These are phyloP conservation scores for Trichomonas gallinae DNA, from an alignment of 208 protist genomes.

Conservation along the genomic window DNA sequence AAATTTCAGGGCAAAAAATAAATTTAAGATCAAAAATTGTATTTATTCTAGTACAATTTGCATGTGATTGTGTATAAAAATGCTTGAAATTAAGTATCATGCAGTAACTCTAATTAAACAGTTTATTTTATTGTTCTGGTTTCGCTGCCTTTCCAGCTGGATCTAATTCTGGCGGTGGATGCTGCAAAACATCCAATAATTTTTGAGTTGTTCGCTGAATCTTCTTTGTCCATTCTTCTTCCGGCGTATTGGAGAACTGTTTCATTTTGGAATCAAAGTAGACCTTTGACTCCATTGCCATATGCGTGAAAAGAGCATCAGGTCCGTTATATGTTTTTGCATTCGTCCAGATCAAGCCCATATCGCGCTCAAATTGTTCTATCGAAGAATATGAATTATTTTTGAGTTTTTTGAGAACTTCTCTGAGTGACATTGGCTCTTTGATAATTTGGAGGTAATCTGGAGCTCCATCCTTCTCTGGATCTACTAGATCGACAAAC, in stretches of 20 bases:
- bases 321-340: neutral
- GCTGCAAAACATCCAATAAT: neutral
- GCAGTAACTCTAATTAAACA: no score
- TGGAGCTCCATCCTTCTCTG: neutral
- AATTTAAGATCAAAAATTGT: no score
- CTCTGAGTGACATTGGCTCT: neutral
- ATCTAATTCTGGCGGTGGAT: neutral
- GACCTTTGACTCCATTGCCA: neutral
- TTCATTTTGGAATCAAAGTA: neutral
- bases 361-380: neutral
- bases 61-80: no score
- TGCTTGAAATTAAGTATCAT: no score
- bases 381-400: neutral
- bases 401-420: neutral
- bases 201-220: neutral
- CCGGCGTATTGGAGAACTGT: neutral
- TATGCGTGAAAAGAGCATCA: neutral
- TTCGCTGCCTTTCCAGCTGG: neutral
- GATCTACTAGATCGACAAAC: neutral
- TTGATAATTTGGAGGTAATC: neutral
- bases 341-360: neutral
- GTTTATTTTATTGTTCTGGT: no score
- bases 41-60: no score
- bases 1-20: no score
- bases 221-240: constrained; percentile 4